A percentile compares a stretch with the other conserved stretches of the same genome.
phyloP scores from a whole-genome alignment of 192 early-diverging fungal species.

The Fimicolochytrium jonesii region DNA sequence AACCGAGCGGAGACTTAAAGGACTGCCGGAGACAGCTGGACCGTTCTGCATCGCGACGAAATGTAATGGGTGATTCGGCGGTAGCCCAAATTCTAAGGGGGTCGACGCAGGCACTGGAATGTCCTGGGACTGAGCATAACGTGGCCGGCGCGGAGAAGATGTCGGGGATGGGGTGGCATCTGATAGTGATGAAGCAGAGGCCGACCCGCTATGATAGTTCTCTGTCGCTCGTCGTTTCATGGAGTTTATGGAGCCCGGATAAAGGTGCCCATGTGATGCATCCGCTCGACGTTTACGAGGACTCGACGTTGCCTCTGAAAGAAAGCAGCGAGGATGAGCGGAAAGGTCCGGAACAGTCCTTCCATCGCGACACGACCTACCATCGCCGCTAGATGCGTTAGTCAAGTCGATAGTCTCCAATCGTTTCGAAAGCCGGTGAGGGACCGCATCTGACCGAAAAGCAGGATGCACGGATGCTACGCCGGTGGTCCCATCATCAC shows the following conservation, averaged over 20 bases:
- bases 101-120: not conserved
- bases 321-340: not conserved
- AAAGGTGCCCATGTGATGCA: no score
- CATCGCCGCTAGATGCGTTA: not conserved
- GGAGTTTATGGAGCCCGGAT: not conserved
- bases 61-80: no score
- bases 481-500: no score
- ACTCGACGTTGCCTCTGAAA: not conserved
- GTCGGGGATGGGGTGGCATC: not conserved
- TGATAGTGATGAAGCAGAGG: not conserved
- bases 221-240: not conserved
- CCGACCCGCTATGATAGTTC: not conserved
- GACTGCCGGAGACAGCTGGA: not conserved
- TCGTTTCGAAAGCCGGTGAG: no score
- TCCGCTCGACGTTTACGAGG: not conserved
- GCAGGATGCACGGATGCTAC: no score
- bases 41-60: no score
- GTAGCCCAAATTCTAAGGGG: not conserved
- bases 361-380: not conserved
- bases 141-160: not conserved
- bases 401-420: slow-evolving; percentile 3
- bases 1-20: not conserved
- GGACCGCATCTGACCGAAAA: no score
- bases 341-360: not conserved
- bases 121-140: not conserved